Base-by-base conservation (phyloP, 225 moss, liverwort and hornwort genomes). In the Climacium dendroides region DNA sequence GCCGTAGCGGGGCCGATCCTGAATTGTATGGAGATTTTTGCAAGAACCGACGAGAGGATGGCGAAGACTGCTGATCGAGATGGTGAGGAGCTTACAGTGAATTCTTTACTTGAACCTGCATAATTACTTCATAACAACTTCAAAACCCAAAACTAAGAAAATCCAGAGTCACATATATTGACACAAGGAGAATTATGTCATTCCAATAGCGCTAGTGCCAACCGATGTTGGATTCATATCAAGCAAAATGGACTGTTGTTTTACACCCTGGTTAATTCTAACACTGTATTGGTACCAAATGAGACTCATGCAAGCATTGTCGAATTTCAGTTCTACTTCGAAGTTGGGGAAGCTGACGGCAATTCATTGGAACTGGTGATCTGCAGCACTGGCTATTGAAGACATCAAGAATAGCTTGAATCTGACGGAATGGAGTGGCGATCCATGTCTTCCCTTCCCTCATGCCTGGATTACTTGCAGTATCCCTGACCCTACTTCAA, bases 381-480 rank as follows among this genome's bases (percentile, higher is more conserved):
- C 10, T 89, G 77, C 87, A 89, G 87, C 58, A 45, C 50, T 85
- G 71, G 91, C 91, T 7, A 67, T 89, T 41, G 82, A 87, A 50
- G 70, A 50, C 73, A 91, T 91, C 71, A 91, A 91, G 79, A 20
- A 19, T 14, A 87, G 58, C 34, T 58, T 85, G 60, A 83, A 85
- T 53, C n/a, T 91, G n/a, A 73, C 82, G 19, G 82, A 85, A 50
- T 91, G 87, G 91, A 78, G n/a, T 25, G 89, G 89, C 34, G 90
- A 89, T 89, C 85, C 85, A 10, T 91, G 87, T 65, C 69, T 53
- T 28, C 91, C 88, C n/a, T n/a, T 3, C 30, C 75, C 89, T 73
- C 73, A 89, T 85, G 18, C 80, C 5, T 92, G 89, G 89, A 6
- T 87, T 61, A 73, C 30, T 26, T 90, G 90, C 57, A 81, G 22